Conservation (phyloP, 2,329 filamentous ascomycete species). For the Aureobasidium lini region DNA sequence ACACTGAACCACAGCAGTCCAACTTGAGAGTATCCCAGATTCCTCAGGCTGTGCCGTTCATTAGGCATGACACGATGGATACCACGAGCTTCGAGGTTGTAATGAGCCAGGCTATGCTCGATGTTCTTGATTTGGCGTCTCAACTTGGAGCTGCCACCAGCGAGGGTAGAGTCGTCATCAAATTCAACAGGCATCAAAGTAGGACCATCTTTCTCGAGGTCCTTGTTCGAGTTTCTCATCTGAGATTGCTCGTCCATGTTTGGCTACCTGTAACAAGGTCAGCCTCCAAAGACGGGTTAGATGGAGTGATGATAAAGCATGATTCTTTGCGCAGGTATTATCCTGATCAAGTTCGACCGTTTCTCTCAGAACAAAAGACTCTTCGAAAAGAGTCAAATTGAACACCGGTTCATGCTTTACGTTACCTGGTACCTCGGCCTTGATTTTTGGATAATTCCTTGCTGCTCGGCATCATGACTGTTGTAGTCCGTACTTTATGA, state of each 20-base stretch:
- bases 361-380: constrained; percentile 39
- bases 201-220: constrained; percentile 19
- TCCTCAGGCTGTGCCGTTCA: constrained; percentile 45
- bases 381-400: constrained; percentile 13
- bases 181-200: constrained; percentile 3
- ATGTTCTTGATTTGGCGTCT: constrained; percentile 22
- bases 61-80: constrained; percentile 50
- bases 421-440: constrained; percentile 23
- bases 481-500: constrained; percentile 17
- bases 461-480: constrained; percentile 17
- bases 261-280: constrained; percentile 4
- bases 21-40: constrained; percentile 34
- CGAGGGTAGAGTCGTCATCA: background rate
- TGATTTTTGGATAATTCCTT: constrained; percentile 11
- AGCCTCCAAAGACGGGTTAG: constrained; percentile 9
- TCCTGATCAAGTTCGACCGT: constrained; percentile 50
- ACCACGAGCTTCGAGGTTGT: constrained; percentile 53
- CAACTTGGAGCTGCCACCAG: constrained; percentile 5
- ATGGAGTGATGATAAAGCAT: constrained; percentile 34
- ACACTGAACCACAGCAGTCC: constrained; percentile 55
- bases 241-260: constrained; percentile 20
- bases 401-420: constrained; percentile 31
- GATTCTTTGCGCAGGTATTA: constrained; percentile 47
- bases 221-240: constrained; percentile 2
- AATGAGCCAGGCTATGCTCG: constrained; percentile 37